These are phyloP conservation scores for Zygotorulaspora chibaensis DNA, from an alignment of 805 yeast genomes.

Conservation along the genomic window DNA sequence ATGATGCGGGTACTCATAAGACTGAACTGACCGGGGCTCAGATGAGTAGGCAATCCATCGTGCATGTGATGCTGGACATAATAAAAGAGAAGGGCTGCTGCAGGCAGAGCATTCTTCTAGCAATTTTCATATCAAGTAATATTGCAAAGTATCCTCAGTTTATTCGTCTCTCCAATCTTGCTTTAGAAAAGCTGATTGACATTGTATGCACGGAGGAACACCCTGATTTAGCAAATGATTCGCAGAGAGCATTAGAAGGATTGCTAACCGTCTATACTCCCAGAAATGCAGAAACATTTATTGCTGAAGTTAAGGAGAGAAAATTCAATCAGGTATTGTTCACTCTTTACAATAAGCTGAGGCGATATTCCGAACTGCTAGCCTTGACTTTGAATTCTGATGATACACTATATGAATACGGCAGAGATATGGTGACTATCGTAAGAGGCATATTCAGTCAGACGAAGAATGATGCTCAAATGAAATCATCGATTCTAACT, in stretches of 20 bases:
- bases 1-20: constrained; percentile 43
- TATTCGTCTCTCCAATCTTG: constrained; percentile 61
- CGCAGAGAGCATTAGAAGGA: constrained; percentile 73
- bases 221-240: constrained; percentile 43
- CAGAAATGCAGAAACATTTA: constrained; percentile 43
- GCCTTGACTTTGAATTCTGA: constrained; percentile 9
- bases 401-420: constrained; percentile 8
- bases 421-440: constrained; percentile 2
- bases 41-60: constrained; percentile 68
- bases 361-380: constrained; percentile 16
- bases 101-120: constrained; percentile 38
- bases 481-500: constrained; percentile 5
- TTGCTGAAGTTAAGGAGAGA: constrained; percentile 21
- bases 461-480: constrained; percentile 7
- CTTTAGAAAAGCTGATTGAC: constrained; percentile 45
- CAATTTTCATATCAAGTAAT: constrained; percentile 74
- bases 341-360: constrained; percentile 19
- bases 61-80: constrained; percentile 65
- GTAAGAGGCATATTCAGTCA: constrained; percentile 4
- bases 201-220: constrained; percentile 44
- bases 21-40: constrained; percentile 14
- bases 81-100: constrained; percentile 36
- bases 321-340: constrained; percentile 26
- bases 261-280: constrained; percentile 66
- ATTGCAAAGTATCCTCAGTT: constrained; percentile 84